Percentiles rank a stretch among this genome's conserved stretches.
phyloP scores from a whole-genome alignment of 2,329 filamentous ascomycete species.

The Aspergillus calidoustus region DNA sequence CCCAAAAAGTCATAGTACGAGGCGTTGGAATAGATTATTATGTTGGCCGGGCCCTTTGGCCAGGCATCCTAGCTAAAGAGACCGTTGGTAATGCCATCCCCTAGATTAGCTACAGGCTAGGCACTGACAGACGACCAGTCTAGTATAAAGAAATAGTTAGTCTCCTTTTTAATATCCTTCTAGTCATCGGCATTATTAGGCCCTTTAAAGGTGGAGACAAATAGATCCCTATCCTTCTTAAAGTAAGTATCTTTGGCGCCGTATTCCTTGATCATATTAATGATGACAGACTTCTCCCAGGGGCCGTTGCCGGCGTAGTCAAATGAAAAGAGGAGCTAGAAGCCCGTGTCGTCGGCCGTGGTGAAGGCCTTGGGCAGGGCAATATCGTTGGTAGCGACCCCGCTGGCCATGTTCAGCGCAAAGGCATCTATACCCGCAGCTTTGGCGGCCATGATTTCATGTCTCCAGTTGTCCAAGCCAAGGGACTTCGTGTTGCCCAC shows the following conservation, averaged over 20 bases:
- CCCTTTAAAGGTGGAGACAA: slow-evolving; percentile 53
- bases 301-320: slow-evolving; percentile 40
- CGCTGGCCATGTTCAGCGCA: slow-evolving; percentile 43
- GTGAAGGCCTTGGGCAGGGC: slow-evolving; percentile 30
- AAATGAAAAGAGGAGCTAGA: slow-evolving; percentile 43
- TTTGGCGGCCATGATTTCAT: slow-evolving; percentile 27
- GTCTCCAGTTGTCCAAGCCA: background rate
- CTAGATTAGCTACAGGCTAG: slow-evolving; percentile 31
- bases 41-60: slow-evolving; percentile 44
- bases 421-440: slow-evolving; percentile 46
- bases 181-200: slow-evolving; percentile 48
- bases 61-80: slow-evolving; percentile 50
- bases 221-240: slow-evolving; percentile 32
- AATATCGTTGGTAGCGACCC: slow-evolving; percentile 27
- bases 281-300: slow-evolving; percentile 32
- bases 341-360: slow-evolving; percentile 30
- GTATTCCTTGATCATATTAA: slow-evolving; percentile 31
- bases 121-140: slow-evolving; percentile 48
- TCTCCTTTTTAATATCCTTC: slow-evolving; percentile 46
- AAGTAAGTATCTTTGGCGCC: slow-evolving; percentile 31
- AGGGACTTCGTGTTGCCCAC: background rate
- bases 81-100: slow-evolving; percentile 38
- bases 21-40: slow-evolving; percentile 40
- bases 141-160: slow-evolving; percentile 51
- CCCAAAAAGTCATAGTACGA: slow-evolving; percentile 44